phyloP scores from a whole-genome alignment of 2,329 filamentous ascomycete species.

The Cytospora chrysosperma region DNA sequence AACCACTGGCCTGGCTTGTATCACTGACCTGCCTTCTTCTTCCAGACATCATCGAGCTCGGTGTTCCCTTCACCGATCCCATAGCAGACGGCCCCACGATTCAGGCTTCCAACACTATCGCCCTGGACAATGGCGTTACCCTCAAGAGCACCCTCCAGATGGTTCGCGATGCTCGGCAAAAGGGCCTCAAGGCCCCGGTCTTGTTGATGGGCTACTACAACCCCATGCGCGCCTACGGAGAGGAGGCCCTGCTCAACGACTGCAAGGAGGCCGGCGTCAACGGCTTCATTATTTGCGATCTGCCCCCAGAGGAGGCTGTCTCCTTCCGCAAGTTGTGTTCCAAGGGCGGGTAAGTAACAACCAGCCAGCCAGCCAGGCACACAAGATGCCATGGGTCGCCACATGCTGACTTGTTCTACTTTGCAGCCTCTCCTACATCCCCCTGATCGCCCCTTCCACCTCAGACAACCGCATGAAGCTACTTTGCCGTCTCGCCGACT shows the following conservation, averaged over 20 bases:
- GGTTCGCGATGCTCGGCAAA: constrained; percentile 74
- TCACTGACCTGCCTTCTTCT: constrained; percentile 12
- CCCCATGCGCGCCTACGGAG: constrained; percentile 88
- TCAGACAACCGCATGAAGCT: constrained; percentile 93
- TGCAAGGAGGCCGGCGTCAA: constrained; percentile 83
- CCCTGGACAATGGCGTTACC: constrained; percentile 85
- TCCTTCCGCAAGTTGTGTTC: constrained; percentile 85
- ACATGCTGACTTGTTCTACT: not conserved
- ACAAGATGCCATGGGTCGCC: not conserved
- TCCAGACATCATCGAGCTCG: constrained; percentile 89
- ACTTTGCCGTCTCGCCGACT: constrained; percentile 94
- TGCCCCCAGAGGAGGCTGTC: constrained; percentile 93
- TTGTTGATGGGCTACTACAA: constrained; percentile 99
- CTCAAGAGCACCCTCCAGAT: constrained; percentile 77
- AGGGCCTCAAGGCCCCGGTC: constrained; percentile 77
- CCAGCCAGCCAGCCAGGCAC: not conserved
- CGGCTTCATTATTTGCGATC: constrained; percentile 94
- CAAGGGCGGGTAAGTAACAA: constrained; percentile 63
- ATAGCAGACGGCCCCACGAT: constrained; percentile 98
- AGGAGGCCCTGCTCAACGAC: constrained; percentile 83
- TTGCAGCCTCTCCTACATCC: constrained; percentile 81
- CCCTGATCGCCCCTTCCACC: constrained; percentile 92
- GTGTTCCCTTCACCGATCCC: constrained; percentile 94
- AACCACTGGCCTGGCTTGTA: not conserved
- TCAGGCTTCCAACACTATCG: constrained; percentile 88